phyloP scores from a whole-genome alignment of 768 basidiomycete species.

The Tulasnella sp. region DNA sequence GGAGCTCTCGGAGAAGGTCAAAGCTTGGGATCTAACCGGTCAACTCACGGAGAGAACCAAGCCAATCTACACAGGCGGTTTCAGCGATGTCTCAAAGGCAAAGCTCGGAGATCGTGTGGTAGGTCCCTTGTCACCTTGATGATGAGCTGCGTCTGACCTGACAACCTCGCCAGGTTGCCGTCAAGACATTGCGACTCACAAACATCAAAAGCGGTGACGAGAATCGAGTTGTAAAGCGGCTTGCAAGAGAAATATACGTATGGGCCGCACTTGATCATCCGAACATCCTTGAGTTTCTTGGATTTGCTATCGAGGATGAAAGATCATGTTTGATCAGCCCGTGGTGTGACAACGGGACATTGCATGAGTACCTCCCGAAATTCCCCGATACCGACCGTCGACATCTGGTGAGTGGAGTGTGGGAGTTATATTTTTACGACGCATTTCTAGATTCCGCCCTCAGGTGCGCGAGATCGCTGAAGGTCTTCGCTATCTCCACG shows the following conservation, averaged over 20 bases:
- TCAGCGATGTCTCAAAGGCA: background rate
- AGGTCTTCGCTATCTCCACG: background rate
- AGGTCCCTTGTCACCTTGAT: background rate
- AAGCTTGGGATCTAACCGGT: background rate
- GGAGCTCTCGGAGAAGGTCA: too few relatives aligned
- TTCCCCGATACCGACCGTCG: constrained; percentile 51
- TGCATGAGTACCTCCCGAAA: constrained; percentile 52
- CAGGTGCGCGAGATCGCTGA: background rate
- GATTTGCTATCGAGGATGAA: background rate
- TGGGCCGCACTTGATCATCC: background rate
- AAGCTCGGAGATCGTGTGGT: background rate
- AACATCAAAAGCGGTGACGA: background rate
- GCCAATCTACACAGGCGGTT: background rate
- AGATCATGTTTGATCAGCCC: constrained; percentile 57
- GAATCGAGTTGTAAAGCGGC: background rate
- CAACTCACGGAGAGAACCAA: background rate
- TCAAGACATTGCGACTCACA: background rate
- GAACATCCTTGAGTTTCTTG: background rate
- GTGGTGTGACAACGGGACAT: constrained; percentile 59
- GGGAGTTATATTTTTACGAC: background rate
- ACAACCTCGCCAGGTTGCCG: background rate
- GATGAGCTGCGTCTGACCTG: background rate
- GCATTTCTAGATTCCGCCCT: constrained; percentile 20
- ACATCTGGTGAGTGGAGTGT: constrained; percentile 46
- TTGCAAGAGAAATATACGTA: background rate